Base-by-base conservation (phyloP, 2,329 filamentous ascomycete genomes). In the Phyllosticta capitalensis region DNA sequence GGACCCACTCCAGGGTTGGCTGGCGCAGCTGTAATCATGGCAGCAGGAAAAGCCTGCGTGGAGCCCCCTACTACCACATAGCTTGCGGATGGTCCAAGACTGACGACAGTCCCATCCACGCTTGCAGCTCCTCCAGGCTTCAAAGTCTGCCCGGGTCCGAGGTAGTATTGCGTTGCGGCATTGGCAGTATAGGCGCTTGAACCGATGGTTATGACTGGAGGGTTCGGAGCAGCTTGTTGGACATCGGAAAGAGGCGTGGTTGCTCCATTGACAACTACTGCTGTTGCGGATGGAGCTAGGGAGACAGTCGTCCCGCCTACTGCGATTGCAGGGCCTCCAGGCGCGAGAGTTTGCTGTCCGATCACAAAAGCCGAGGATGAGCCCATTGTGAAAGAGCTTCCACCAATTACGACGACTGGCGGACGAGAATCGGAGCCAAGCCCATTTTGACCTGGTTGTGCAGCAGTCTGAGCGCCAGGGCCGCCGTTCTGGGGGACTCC, bases 101-200 rank as follows among this genome's bases (percentile, higher is more conserved):
- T 75, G 54, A 79, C 65, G 1, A 72, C 67, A 12, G 71, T 75
- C 0, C 73, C 74, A 55, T 67, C 67, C 1, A 76, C 58, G 1
- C 71, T 69, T 1, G 68, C 75, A 10, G 69, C 68, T 1, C 75
- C 76, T 14, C 77, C 73, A 19, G 72, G 67, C 3, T 68, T 71
- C 7, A 75, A 63, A 1, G 67, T 73, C 51, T 72, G 67, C 7
- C 73, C 74, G 1, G 74, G 68, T 1, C 62, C 71, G 5, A 79
- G 63, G 54, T 72, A 72, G 66, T 75, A 78, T 49, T 78, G 75
- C 0, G 75, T 78, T 3, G 75, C 75, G 33, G 75, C 75, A 63
- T 78, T 78, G 1, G 73, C 73, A 1, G 75, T 76, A 28, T 75
- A 68, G 1, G 68, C 72, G 1, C 68, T 65, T 0, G 68, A 69